Evolutionary conservation across 331 rosid genomes (phyloP).

Genomic region (Pyrus hybrid): DNA sequence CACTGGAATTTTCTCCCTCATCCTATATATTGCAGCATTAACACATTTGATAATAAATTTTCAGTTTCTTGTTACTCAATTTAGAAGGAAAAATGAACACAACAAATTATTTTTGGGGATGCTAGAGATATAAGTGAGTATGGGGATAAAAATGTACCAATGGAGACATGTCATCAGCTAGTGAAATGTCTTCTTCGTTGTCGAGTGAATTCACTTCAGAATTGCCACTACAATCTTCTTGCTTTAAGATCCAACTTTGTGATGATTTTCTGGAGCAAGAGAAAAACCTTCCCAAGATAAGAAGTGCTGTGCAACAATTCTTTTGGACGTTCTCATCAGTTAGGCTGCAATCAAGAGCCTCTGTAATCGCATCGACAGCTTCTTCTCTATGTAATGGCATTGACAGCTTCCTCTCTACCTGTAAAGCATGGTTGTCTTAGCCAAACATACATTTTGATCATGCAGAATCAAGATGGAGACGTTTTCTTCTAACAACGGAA

Average conservation of each 20-base stretch:
- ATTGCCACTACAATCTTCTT: conserved; percentile 19
- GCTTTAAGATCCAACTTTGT: conserved; percentile 29
- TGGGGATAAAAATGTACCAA: conserved; percentile 20
- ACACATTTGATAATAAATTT: conserved; percentile 6
- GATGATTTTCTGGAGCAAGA: conserved; percentile 40
- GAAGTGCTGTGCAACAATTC: conserved; percentile 57
- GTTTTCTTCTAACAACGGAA: background rate
- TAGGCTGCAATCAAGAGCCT: conserved; percentile 60
- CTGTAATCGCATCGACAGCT: conserved; percentile 51
- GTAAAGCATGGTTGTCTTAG: conserved; percentile 17
- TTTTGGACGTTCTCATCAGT: conserved; percentile 32
- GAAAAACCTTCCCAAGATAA: conserved; percentile 54
- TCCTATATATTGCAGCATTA: conserved; percentile 26
- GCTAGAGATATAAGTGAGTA: background rate
- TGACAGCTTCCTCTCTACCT: conserved; percentile 57
- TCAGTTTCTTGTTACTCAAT: background rate
- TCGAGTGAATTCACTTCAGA: conserved; percentile 18
- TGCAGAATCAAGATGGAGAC: background rate
- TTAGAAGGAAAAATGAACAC: background rate
- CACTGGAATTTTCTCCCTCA: conserved; percentile 33
- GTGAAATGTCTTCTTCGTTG: conserved; percentile 22
- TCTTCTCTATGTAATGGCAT: conserved; percentile 47
- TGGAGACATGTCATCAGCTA: conserved; percentile 15
- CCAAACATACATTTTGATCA: conserved; percentile 1
- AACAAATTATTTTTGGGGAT: background rate